Evolutionary conservation across 306 rosid genomes (phyloP), one percentile per base, ranked within the genome.

Genomic region (Acacia melanoxylon): DNA sequence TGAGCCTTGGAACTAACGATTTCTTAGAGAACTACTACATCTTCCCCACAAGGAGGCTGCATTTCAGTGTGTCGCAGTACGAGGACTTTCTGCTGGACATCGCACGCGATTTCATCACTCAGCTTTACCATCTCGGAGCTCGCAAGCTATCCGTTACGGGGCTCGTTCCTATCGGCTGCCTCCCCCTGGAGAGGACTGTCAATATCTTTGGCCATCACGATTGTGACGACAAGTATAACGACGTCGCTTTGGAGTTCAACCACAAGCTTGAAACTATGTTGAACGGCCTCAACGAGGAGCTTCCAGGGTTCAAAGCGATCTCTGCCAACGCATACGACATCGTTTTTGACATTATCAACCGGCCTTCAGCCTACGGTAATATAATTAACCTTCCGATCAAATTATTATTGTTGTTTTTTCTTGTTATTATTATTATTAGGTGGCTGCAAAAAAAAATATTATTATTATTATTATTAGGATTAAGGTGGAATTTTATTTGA

Each of bases 1-100:
- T 87, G 68, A 87, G 90, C 19, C 33, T 87, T 73, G 90, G 90
- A 77, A 87, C 90, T 37, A 87, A 87, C 33, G 90, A 87, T 68
- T 87, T 87, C 54, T 85, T 87, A 0, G 86, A 82, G 61, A 87
- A 87, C 25, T 87, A 87, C 25, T 87, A 77, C 12, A 0, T 85
- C 1, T 22, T 80, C 10, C 90, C 90, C 24, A 79, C 54, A 1
- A 45, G 85, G 62, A 5, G 75, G 56, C 0, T 44, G 2, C 86
- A 83, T n/a, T 87, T 29, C 79, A 82, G 83, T 0, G 83, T 73
- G 10, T 12, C 86, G 75, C 81, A 85, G 70, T 87, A 87, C 12
- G 31, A 61, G 71, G 80, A 76, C 17, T 76, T 76, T 61, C 80
- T 76, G 71, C 19, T 59, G 52, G 58, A 35, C 35, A 7, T 61